phyloP scores from a whole-genome alignment of 169 alveolate species.

The Plasmodium reichenowi region DNA sequence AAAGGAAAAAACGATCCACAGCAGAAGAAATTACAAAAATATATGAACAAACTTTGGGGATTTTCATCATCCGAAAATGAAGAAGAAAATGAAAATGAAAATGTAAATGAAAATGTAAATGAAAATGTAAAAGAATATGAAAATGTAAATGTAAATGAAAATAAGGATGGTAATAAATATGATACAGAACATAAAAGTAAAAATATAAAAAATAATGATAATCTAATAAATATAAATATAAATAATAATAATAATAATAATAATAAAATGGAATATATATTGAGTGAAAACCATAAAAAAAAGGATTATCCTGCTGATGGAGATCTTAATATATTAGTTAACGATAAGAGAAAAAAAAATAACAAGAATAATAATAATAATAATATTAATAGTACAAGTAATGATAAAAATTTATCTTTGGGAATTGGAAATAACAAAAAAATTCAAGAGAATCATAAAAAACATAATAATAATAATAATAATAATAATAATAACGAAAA shows the following conservation, averaged over 20 bases:
- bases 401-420: neutral
- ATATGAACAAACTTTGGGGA: constrained; percentile 66
- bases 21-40: constrained; percentile 12
- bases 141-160: no score
- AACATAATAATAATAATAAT: no score
- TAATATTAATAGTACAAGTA: neutral
- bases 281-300: neutral
- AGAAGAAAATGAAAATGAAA: constrained; percentile 8
- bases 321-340: neutral
- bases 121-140: no score
- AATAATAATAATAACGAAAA: no score
- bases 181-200: neutral
- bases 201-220: neutral
- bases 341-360: neutral
- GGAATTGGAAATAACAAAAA: neutral
- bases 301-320: neutral
- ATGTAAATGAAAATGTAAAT: no score
- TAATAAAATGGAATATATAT: neutral
- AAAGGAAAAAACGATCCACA: neutral
- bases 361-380: neutral
- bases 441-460: neutral
- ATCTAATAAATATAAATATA: neutral
- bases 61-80: constrained; percentile 6
- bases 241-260: neutral
- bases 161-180: neutral